phyloP scores from a whole-genome alignment of 1,284 basidiomycete species.

The Puccinia hordei region DNA sequence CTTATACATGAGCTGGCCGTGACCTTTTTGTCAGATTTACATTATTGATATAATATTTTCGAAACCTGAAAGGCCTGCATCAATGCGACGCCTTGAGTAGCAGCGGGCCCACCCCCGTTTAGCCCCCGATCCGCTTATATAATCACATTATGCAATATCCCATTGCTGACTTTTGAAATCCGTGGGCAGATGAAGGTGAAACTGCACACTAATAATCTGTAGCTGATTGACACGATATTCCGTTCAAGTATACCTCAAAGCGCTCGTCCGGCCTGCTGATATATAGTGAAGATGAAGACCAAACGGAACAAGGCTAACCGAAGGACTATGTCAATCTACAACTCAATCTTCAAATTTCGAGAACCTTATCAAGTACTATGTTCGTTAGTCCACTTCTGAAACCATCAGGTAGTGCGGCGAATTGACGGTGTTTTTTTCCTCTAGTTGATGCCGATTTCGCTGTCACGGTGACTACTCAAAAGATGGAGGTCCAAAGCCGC shows the following conservation, averaged over 20 bases:
- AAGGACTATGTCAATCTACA: slow-evolving; percentile 38
- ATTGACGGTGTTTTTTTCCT: not conserved
- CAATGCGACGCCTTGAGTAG: too few species aligned
- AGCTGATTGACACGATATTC: not conserved
- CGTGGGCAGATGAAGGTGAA: too few species aligned
- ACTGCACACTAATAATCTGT: too few species aligned
- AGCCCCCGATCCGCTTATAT: not conserved
- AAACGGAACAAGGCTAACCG: slow-evolving; percentile 40
- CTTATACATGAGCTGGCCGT: too few species aligned
- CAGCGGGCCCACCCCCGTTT: too few species aligned
- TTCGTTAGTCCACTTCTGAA: slow-evolving; percentile 3
- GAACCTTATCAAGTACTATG: slow-evolving; percentile 48
- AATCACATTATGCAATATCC: slow-evolving; percentile 1
- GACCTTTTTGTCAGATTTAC: too few species aligned
- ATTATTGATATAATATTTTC: too few species aligned
- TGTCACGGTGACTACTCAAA: slow-evolving; percentile 27
- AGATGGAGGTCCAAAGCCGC: slow-evolving; percentile 32
- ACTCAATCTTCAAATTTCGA: slow-evolving; percentile 39
- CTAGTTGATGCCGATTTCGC: slow-evolving; percentile 45
- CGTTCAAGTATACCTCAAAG: not conserved
- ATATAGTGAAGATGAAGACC: slow-evolving; percentile 34
- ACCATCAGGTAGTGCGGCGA: not conserved
- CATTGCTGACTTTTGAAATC: not conserved
- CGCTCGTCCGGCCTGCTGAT: not conserved
- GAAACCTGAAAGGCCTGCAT: too few species aligned